Evolutionary conservation across 1,284 basidiomycete species (phyloP).

Genomic region (Apiotrichum mycotoxinovorans): DNA sequence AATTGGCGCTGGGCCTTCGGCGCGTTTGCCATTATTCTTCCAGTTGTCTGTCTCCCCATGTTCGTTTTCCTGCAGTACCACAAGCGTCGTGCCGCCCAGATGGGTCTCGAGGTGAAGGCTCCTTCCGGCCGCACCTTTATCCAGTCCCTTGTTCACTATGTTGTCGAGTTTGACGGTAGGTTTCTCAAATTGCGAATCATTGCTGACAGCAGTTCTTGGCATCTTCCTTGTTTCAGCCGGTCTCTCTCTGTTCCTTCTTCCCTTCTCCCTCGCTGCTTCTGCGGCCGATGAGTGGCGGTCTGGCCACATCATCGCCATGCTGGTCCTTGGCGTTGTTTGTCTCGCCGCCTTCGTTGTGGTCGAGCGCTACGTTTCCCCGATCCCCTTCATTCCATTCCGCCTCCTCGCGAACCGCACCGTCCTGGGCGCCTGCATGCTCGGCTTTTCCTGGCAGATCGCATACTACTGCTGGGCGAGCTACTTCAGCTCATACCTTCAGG

Average conservation of each 20-base stretch:
- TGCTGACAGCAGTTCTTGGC: constrained; percentile 37
- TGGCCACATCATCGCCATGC: constrained; percentile 45
- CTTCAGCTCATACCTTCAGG: constrained; percentile 44
- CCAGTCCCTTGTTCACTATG: constrained; percentile 40
- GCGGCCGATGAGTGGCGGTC: constrained; percentile 35
- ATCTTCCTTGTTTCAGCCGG: constrained; percentile 46
- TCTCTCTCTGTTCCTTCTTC: constrained; percentile 47
- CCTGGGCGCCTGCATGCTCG: constrained; percentile 44
- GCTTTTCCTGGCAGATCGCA: constrained; percentile 43
- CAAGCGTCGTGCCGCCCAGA: constrained; percentile 30
- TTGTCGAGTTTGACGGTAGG: constrained; percentile 37
- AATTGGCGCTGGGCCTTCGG: constrained; percentile 51
- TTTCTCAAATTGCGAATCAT: neutral
- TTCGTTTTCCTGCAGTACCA: constrained; percentile 30
- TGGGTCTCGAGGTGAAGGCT: constrained; percentile 16
- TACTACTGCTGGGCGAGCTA: constrained; percentile 44
- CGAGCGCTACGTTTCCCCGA: constrained; percentile 40
- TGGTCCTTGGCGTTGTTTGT: constrained; percentile 46
- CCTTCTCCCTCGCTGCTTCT: constrained; percentile 46
- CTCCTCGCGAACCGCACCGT: constrained; percentile 46
- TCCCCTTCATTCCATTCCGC: constrained; percentile 46
- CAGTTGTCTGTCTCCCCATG: constrained; percentile 37
- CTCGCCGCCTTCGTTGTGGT: constrained; percentile 44
- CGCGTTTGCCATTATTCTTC: constrained; percentile 49
- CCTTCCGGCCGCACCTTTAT: constrained; percentile 20